Base-by-base conservation (phyloP, 495 filamentous ascomycete species). In the Neurospora sp. region DNA sequence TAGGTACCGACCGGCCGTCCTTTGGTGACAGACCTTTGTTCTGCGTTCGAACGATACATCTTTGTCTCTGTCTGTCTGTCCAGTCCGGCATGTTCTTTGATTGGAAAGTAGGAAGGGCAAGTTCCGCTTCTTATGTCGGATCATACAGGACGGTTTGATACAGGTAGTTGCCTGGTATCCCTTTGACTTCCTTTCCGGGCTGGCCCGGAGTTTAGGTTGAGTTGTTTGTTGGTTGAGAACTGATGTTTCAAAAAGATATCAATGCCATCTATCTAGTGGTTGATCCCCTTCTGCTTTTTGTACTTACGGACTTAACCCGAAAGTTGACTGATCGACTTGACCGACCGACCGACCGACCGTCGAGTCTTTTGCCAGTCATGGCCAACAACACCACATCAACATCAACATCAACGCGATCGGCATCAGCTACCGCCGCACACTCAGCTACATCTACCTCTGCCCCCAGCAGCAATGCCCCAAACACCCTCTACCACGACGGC, bases 401-500 rank as follows among this genome's bases (percentile, higher is more conserved):
- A 53, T 20, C 46, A 27, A 53, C n/a, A 22, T 53, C 46, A 53
- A 20, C 20, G 2, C 46, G 3, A 10, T 5, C 46, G 20, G n/a
- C 46, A 20, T 11, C n/a, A 27, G 46, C 46, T 12, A 12, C 46
- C 20, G 31, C 68, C 20, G 11, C 68, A 40, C 22, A 11, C 20
- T 31, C 68, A 35, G 16, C 6, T 18, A 16, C 31, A 46, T 20
- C 35, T 35, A 61, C 37, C 40, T 71, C 68, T 39, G 20, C 76
- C 78, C 77, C 75, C 22, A 84, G 81, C 69, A 75, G 73, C 44
- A 72, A 74, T 75, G 81, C 86, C 77, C 76, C 81, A 68, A 79
- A 82, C 73, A 76, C 73, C 48, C 81, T 87, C 70, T 82, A 85
- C 75, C 88, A 87, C 74, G 82, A 83, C 40, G 95, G 95, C 74